Evolutionary conservation across 208 protist species (phyloP).

Genomic region (Wallacemonas sp.): DNA sequence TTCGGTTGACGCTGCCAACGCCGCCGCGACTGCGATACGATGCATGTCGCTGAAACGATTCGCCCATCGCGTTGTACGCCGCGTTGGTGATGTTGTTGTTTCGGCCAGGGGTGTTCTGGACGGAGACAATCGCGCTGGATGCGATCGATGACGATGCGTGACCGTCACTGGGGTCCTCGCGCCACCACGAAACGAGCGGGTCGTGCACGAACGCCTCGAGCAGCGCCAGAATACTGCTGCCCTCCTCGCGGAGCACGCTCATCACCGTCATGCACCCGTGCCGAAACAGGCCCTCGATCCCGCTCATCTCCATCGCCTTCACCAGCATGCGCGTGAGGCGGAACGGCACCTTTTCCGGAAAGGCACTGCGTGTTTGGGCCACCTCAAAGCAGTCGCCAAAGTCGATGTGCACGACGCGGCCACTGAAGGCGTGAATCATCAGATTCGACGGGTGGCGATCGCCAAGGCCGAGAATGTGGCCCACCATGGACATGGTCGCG

Average conservation of each 20-base stretch:
- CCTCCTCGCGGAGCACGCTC: slow-evolving; percentile 97
- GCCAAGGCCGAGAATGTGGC: slow-evolving; percentile 98
- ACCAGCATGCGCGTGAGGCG: slow-evolving; percentile 99
- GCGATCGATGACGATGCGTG: slow-evolving; percentile 12
- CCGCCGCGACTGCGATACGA: slow-evolving; percentile 23
- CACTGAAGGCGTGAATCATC: slow-evolving; percentile 98
- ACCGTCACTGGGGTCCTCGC: slow-evolving; percentile 56
- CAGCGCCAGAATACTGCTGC: slow-evolving; percentile 98
- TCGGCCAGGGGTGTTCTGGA: slow-evolving; percentile 3
- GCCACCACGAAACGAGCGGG: slow-evolving; percentile 99
- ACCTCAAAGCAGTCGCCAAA: slow-evolving; percentile 99
- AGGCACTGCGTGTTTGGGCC: slow-evolving; percentile 97
- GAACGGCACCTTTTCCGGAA: slow-evolving; percentile 99
- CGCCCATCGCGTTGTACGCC: slow-evolving; percentile 39
- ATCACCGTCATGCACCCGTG: slow-evolving; percentile 98
- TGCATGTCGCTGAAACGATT: slow-evolving; percentile 38
- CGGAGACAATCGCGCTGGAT: slow-evolving; percentile 13
- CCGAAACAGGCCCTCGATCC: slow-evolving; percentile 99
- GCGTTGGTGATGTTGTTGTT: slow-evolving; percentile 27
- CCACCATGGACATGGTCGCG: slow-evolving; percentile 99
- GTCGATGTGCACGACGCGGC: slow-evolving; percentile 99
- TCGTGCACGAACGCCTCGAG: slow-evolving; percentile 99
- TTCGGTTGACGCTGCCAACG: slow-evolving; percentile 21
- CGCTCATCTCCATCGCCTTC: slow-evolving; percentile 99
- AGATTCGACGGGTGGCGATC: slow-evolving; percentile 99